These are phyloP conservation scores for Cnidoscolus chayamansa DNA, from an alignment of 441 rosid genomes.

Conservation along the genomic window DNA sequence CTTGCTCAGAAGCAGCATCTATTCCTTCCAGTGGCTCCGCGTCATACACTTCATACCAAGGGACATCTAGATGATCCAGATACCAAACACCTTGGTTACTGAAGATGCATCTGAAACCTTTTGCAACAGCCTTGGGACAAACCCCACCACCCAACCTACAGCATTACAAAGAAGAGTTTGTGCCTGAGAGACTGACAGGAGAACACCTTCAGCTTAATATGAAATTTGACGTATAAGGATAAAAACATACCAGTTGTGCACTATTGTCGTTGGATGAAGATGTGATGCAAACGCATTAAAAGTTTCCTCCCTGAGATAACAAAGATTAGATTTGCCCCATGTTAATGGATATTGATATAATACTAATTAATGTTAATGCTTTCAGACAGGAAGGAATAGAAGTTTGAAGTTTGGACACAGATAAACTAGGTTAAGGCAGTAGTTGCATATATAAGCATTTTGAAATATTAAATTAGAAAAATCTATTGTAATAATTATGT, in stretches of 20 bases:
- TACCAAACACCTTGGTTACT: slow-evolving; percentile 92
- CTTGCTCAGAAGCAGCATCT: slow-evolving; percentile 44
- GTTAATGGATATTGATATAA: background rate
- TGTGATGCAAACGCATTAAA: slow-evolving; percentile 65
- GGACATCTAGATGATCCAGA: slow-evolving; percentile 91
- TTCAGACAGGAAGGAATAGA: background rate
- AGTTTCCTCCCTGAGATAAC: slow-evolving; percentile 82
- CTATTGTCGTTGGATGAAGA: slow-evolving; percentile 68
- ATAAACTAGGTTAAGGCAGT: background rate
- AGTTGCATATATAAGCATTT: background rate
- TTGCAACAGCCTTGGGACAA: slow-evolving; percentile 76
- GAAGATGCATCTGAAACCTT: slow-evolving; percentile 85
- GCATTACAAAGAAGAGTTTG: slow-evolving; percentile 7
- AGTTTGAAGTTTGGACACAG: background rate
- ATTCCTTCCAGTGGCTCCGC: slow-evolving; percentile 86
- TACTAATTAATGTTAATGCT: background rate
- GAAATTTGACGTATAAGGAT: background rate
- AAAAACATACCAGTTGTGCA: slow-evolving; percentile 71
- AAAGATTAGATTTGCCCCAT: slow-evolving; percentile 17
- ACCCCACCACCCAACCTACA: slow-evolving; percentile 75
- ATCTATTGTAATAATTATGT: background rate
- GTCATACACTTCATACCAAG: slow-evolving; percentile 65
- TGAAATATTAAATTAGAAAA: background rate
- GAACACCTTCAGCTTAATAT: slow-evolving; percentile 12
- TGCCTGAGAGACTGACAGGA: background rate